Evolutionary conservation across 371 early-diverging fungal species (phyloP).

Genomic region (Rhizomucor pusillus): DNA sequence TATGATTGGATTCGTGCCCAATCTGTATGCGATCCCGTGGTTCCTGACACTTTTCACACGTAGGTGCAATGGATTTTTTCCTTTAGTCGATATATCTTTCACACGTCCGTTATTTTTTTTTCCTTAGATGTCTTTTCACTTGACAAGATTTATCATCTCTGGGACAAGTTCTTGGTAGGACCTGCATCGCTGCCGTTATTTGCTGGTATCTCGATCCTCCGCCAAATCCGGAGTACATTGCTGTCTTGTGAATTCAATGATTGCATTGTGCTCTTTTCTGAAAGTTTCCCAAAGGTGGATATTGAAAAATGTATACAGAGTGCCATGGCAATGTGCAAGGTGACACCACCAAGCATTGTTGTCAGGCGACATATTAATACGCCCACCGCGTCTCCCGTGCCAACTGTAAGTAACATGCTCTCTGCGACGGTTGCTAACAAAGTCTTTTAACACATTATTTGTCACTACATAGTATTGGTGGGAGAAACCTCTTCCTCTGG

Average conservation of each 20-base stretch:
- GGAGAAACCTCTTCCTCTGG: conserved; percentile 54
- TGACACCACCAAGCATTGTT: conserved; percentile 57
- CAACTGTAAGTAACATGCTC: not conserved
- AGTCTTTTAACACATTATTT: no score
- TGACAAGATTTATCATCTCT: conserved; percentile 75
- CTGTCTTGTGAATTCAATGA: conserved; percentile 66
- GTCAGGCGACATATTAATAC: conserved; percentile 11
- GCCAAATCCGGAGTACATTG: conserved; percentile 59
- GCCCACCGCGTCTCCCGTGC: conserved; percentile 1
- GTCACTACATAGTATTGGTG: conserved; percentile 42
- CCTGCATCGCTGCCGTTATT: conserved; percentile 65
- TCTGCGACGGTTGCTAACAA: no score
- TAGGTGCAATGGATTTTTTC: conserved; percentile 27
- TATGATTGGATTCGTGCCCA: conserved; percentile 64
- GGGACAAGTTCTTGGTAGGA: conserved; percentile 73
- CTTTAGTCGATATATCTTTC: no score
- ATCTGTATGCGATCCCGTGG: conserved; percentile 84
- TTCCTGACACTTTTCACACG: conserved; percentile 82
- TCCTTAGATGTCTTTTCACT: conserved; percentile 78
- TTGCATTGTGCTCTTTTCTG: conserved; percentile 62
- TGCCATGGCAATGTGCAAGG: conserved; percentile 67
- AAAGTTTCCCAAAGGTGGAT: conserved; percentile 68
- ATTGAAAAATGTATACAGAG: conserved; percentile 69
- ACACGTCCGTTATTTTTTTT: no score
- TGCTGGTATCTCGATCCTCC: conserved; percentile 69